Percentiles rank a stretch among this genome's conserved stretches.
Conservation (phyloP, 768 basidiomycete genomes). For the Rubroboletus satanas region DNA sequence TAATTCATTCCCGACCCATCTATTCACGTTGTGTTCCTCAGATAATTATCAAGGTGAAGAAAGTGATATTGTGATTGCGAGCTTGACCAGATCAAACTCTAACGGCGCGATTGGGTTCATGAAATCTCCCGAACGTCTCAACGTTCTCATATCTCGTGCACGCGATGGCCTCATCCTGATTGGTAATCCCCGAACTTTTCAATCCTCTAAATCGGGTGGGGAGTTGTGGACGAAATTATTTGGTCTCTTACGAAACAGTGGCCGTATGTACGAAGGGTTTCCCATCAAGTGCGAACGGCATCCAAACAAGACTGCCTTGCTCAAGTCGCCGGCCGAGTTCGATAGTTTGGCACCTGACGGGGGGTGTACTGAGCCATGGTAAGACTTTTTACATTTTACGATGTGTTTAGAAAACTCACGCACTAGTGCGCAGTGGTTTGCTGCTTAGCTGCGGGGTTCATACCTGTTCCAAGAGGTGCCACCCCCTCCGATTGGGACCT, state of each 20-base stretch:
- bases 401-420: background rate
- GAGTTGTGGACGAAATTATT: constrained; percentile 53
- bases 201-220: constrained; percentile 45
- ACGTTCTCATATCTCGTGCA: constrained; percentile 67
- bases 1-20: background rate
- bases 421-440: constrained; percentile 36
- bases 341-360: constrained; percentile 54
- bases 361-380: constrained; percentile 62
- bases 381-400: constrained; percentile 10
- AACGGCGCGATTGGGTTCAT: constrained; percentile 65
- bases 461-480: constrained; percentile 57
- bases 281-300: constrained; percentile 59
- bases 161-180: constrained; percentile 63
- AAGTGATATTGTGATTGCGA: constrained; percentile 61
- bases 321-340: constrained; percentile 47
- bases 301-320: constrained; percentile 35
- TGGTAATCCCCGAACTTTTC: constrained; percentile 61
- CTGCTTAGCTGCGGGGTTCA: constrained; percentile 51
- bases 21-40: constrained; percentile 19
- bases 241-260: constrained; percentile 36
- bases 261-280: constrained; percentile 55
- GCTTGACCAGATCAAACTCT: constrained; percentile 57
- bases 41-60: constrained; percentile 81
- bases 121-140: constrained; percentile 64
- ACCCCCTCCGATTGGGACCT: constrained; percentile 50